Base-by-base conservation (phyloP, 176 grass and related monocot genomes). In the Metroxylon sagu region DNA sequence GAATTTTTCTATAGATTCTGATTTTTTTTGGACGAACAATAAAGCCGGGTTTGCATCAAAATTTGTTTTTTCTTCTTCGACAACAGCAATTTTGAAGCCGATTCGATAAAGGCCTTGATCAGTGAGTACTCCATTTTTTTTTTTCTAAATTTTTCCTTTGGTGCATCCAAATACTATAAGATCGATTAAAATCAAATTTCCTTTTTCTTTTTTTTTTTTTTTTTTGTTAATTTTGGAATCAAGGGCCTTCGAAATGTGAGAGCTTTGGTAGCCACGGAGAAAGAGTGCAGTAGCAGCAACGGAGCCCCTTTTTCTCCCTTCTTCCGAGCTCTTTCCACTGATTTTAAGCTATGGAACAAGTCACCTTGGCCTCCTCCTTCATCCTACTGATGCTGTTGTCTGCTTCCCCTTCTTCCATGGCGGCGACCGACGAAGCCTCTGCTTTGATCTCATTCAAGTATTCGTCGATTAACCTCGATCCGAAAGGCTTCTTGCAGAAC, bases 391-490 rank as follows among this genome's bases (percentile, higher is more conserved):
- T 43, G 19, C 16, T 69, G 6, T 16, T 68, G 61, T 60, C 3
- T 59, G 80, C 35, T 43, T 43, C 59, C 72, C 59, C 58, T 64
- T 50, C 18, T 49, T 21, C 43, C 64, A 60, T 26, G 48, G 78
- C 66, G 17, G 19, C 66, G 16, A 43, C 16, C 2, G 78, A 60
- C 4, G 93, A 88, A 61, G 93, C 75, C n/a, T 61, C 81, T 16
- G 65, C 63, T 39, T 83, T 97, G 69, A 65, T 97, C 30, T 79
- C 81, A 29, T 97, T 97, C 78, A 71, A 71, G 70, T 78, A 57
- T n/a, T 71, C 49, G 30, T 88, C 87, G 7, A 68, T 97, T 19
- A 61, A 21, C 18, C 52, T 15, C n/a, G 93, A 97, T 57, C 82
- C 84, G 2, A 72, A 51, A 12, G 60, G 74, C 4, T 68, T 59